Percentiles rank a stretch among this genome's conserved stretches.
phyloP scores from a whole-genome alignment of 495 filamentous ascomycete species.

The Gamarada debralockiae region DNA sequence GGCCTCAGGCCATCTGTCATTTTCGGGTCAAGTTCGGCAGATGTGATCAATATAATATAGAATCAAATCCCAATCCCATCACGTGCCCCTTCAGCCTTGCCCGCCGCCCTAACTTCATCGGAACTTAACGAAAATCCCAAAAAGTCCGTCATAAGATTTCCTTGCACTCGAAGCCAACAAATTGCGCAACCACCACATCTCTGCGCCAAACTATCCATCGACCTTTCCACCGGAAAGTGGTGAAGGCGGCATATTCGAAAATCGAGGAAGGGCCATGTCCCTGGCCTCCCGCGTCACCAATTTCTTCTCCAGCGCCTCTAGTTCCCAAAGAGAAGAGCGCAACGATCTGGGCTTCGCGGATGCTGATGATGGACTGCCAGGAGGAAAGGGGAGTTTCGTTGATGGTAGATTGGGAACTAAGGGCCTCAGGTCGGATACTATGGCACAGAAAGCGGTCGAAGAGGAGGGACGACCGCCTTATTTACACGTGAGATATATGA shows the following conservation, averaged over 20 bases:
- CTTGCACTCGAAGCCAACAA: background rate
- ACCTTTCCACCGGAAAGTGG: slow-evolving; percentile 5
- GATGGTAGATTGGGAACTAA: slow-evolving; percentile 18
- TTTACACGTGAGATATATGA: slow-evolving; percentile 51
- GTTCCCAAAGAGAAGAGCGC: slow-evolving; percentile 14
- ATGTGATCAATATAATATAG: too few relatives aligned
- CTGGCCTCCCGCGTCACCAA: slow-evolving; percentile 40
- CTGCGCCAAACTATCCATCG: background rate
- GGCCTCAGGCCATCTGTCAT: too few relatives aligned
- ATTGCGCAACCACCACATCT: background rate
- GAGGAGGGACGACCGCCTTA: slow-evolving; percentile 57
- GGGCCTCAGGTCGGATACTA: slow-evolving; percentile 18
- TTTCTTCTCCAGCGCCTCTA: slow-evolving; percentile 33
- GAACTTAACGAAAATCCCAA: background rate
- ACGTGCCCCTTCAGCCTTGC: slow-evolving; percentile 9
- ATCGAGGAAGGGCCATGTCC: slow-evolving; percentile 41
- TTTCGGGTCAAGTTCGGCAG: too few relatives aligned
- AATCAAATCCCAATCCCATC: too few relatives aligned
- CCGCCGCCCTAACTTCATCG: background rate
- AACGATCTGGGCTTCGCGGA: slow-evolving; percentile 19
- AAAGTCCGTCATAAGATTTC: background rate
- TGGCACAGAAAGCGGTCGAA: slow-evolving; percentile 39
- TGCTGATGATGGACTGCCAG: slow-evolving; percentile 32
- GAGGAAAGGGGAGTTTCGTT: slow-evolving; percentile 12
- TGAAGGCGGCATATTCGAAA: slow-evolving; percentile 15